A percentile compares a stretch with the other conserved stretches of the same genome.
These are phyloP conservation scores for Lactuca sativa DNA, from an alignment of 129 eudicot species.

Conservation along the genomic window DNA sequence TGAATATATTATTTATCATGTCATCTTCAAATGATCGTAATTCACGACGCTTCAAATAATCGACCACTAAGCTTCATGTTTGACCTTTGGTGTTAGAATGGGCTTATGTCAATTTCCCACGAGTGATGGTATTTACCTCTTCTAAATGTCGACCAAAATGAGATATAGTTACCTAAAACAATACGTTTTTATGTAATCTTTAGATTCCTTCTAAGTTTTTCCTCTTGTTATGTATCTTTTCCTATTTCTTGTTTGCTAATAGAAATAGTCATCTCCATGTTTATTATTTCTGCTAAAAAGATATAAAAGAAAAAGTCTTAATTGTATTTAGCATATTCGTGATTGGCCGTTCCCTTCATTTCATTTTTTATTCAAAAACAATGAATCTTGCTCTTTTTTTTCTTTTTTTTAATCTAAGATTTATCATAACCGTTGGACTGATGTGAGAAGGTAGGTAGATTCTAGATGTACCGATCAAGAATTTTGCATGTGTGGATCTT, in stretches of 20 bases:
- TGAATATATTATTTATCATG: background rate
- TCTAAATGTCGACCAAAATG: background rate
- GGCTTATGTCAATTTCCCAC: background rate
- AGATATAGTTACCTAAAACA: background rate
- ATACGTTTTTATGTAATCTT: background rate
- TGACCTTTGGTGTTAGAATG: background rate
- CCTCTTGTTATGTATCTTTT: background rate
- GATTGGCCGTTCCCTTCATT: too few relatives aligned
- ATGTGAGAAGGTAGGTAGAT: too few relatives aligned
- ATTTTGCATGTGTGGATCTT: too few relatives aligned
- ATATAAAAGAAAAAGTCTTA: too few relatives aligned
- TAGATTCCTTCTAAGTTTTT: background rate
- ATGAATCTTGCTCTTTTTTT: too few relatives aligned
- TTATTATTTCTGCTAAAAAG: too few relatives aligned
- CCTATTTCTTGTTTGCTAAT: background rate
- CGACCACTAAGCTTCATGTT: background rate
- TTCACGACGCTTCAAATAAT: background rate
- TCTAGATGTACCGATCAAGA: too few relatives aligned
- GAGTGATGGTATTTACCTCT: background rate
- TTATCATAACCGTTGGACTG: too few relatives aligned
- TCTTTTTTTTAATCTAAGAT: too few relatives aligned
- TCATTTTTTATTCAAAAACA: too few relatives aligned
- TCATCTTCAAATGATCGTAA: constrained; percentile 1
- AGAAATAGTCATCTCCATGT: background rate
- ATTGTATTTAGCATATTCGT: too few relatives aligned